Evolutionary conservation across 495 filamentous ascomycete species (phyloP).

Genomic region (Pyrenula massariospora): DNA sequence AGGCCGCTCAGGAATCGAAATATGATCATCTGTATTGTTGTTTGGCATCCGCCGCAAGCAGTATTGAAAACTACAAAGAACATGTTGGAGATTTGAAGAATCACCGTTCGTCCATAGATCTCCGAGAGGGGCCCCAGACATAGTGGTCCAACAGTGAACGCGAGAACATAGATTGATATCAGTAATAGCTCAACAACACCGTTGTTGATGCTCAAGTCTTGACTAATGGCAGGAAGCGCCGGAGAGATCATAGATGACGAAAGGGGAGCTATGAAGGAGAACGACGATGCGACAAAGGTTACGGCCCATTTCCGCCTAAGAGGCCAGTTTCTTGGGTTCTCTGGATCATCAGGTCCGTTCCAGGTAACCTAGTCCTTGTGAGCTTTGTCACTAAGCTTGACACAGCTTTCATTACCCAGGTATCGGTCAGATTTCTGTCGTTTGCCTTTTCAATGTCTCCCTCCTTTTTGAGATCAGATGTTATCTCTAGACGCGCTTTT

Average conservation of each 20-base stretch:
- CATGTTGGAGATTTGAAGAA: slow-evolving; percentile 40
- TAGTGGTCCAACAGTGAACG: slow-evolving; percentile 40
- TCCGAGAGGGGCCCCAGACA: slow-evolving; percentile 53
- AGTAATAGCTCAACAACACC: slow-evolving; percentile 43
- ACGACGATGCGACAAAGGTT: slow-evolving; percentile 37
- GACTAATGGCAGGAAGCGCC: slow-evolving; percentile 36
- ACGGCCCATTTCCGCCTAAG: slow-evolving; percentile 49
- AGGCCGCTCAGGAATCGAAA: slow-evolving; percentile 46
- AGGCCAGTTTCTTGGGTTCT: slow-evolving; percentile 46
- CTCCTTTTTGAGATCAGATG: background rate
- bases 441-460: background rate
- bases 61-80: slow-evolving; percentile 46
- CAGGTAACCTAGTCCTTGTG: slow-evolving; percentile 30
- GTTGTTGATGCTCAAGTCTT: slow-evolving; percentile 46
- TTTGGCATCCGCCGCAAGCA: slow-evolving; percentile 43
- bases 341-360: slow-evolving; percentile 34
- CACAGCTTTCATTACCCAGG: background rate
- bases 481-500: background rate
- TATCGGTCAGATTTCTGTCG: background rate
- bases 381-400: background rate
- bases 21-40: slow-evolving; percentile 39
- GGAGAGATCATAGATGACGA: slow-evolving; percentile 67
- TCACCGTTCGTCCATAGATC: slow-evolving; percentile 46
- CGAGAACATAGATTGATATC: slow-evolving; percentile 43
- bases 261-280: slow-evolving; percentile 43